These are phyloP conservation scores for Lathyrus oleraceus DNA, from an alignment of 306 rosid species.

Conservation along the genomic window DNA sequence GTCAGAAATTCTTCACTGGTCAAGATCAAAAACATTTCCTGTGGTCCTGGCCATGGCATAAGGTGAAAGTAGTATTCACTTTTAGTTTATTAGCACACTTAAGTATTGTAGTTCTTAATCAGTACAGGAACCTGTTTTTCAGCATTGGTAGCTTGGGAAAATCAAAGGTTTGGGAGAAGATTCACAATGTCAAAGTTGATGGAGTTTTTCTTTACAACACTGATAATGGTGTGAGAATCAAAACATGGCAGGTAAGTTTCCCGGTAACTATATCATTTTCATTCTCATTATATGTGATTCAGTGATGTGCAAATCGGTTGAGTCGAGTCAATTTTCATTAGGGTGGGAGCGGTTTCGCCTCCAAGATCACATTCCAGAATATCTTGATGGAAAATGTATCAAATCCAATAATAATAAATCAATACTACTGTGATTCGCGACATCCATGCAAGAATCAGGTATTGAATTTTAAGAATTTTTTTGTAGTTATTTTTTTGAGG, in stretches of 20 bases:
- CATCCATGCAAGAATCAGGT: conserved; percentile 78
- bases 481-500: not conserved
- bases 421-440: conserved; percentile 81
- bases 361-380: conserved; percentile 65
- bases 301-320: not conserved
- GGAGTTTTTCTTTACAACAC: conserved; percentile 69
- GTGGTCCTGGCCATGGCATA: conserved; percentile 97
- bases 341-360: conserved; percentile 81
- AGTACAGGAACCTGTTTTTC: conserved; percentile 35
- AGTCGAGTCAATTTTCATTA: conserved; percentile 35
- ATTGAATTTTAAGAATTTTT: not conserved
- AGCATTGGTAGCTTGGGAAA: conserved; percentile 99
- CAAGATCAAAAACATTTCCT: conserved; percentile 58
- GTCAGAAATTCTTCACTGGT: conserved; percentile 78
- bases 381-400: conserved; percentile 80
- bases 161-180: conserved; percentile 58
- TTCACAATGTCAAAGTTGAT: conserved; percentile 58
- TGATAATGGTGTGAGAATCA: conserved; percentile 82
- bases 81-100: conserved; percentile 9
- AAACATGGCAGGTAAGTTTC: conserved; percentile 90
- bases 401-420: conserved; percentile 81
- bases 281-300: not conserved
- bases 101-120: conserved; percentile 20
- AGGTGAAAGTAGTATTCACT: conserved; percentile 51
- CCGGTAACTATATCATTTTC: not conserved